Percentiles rank a stretch among this genome's conserved stretches.
Evolutionary conservation across 2,329 filamentous ascomycete genomes (phyloP).

Genomic region (Aciculosporium take): DNA sequence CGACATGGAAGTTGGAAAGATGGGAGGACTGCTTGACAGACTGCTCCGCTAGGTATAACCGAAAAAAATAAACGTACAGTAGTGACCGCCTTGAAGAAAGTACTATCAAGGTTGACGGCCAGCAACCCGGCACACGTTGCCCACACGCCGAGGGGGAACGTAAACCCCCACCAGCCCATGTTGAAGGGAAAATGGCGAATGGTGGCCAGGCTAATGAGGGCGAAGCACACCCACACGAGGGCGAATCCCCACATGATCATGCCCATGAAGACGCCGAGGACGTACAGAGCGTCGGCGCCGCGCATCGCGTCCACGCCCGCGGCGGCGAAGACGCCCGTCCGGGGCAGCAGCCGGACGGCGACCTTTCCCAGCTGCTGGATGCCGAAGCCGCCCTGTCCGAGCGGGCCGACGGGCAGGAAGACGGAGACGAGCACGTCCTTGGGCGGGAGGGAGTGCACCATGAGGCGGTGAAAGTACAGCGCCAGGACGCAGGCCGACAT

Average conservation of each 20-base stretch:
- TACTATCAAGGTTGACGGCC: constrained; percentile 26
- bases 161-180: constrained; percentile 35
- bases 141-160: constrained; percentile 31
- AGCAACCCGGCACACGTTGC: constrained; percentile 26
- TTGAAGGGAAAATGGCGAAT: constrained; percentile 29
- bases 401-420: constrained; percentile 51
- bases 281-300: constrained; percentile 35
- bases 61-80: constrained; percentile 15
- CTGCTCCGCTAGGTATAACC: not conserved
- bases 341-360: constrained; percentile 26
- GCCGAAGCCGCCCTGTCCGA: constrained; percentile 51
- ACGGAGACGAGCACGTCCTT: constrained; percentile 53
- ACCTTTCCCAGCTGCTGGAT: constrained; percentile 37
- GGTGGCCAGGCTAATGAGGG: constrained; percentile 25
- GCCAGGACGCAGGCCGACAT: constrained; percentile 49
- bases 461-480: constrained; percentile 56
- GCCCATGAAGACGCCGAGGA: constrained; percentile 35
- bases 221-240: constrained; percentile 29
- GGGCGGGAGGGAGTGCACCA: constrained; percentile 50
- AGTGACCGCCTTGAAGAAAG: constrained; percentile 27
- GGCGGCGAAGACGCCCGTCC: constrained; percentile 30
- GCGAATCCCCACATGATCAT: constrained; percentile 32
- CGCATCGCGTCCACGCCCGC: constrained; percentile 18
- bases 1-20: not conserved
- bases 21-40: not conserved